These are phyloP conservation scores for Alternaria angustiovoidea DNA, from an alignment of 2,329 filamentous ascomycete species.

Conservation along the genomic window DNA sequence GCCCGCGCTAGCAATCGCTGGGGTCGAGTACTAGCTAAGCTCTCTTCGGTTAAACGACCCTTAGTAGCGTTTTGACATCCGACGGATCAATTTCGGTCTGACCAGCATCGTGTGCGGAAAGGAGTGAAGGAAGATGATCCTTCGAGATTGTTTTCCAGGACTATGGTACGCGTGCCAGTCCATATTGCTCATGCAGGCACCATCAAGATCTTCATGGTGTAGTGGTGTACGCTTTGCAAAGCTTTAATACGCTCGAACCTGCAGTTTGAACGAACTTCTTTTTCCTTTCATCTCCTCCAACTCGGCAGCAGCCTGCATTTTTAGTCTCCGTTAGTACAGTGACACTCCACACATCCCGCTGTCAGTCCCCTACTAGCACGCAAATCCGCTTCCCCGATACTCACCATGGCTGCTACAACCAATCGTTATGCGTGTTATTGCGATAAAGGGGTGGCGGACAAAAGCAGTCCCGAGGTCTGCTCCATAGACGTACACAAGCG, in stretches of 20 bases:
- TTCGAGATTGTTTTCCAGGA: background rate
- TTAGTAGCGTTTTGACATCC: slow-evolving; percentile 1
- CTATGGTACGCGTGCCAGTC: background rate
- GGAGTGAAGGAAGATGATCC: background rate
- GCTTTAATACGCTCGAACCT: background rate
- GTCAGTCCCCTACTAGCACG: background rate
- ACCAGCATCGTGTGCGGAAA: background rate
- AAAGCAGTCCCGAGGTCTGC: background rate
- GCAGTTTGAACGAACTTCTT: background rate
- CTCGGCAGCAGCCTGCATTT: background rate
- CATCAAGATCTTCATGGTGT: background rate
- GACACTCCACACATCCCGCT: background rate
- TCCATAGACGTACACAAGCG: background rate
- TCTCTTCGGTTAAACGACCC: background rate
- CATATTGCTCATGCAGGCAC: background rate
- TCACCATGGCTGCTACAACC: background rate
- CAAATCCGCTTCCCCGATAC: background rate
- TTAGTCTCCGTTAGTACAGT: background rate
- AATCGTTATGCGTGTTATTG: background rate
- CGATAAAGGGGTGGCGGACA: background rate
- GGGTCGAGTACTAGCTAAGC: background rate
- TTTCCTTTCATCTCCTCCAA: background rate
- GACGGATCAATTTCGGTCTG: slow-evolving; percentile 1
- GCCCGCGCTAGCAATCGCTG: background rate
- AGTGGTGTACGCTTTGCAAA: background rate